These are phyloP conservation scores for Zea luxurians DNA, from an alignment of 176 grass and related monocot genomes.

Conservation along the genomic window DNA sequence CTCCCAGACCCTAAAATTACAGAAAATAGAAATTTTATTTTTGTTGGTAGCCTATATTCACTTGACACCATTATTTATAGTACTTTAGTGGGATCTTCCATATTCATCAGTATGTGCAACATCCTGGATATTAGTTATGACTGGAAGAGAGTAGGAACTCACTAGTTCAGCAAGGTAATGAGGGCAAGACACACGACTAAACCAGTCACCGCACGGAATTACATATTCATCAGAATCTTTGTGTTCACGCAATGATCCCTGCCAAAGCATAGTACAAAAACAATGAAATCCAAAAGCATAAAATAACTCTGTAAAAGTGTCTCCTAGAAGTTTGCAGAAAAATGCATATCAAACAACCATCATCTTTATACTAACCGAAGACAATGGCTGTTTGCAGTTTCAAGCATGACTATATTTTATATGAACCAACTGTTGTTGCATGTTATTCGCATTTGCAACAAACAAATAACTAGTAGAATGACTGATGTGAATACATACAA, in stretches of 20 bases:
- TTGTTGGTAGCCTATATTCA: constrained; percentile 8
- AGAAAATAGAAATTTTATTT: not conserved
- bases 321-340: not conserved
- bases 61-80: not conserved
- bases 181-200: constrained; percentile 75
- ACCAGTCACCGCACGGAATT: constrained; percentile 88
- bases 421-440: not conserved
- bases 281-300: constrained; percentile 27
- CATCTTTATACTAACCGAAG: constrained; percentile 2
- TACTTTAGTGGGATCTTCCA: not conserved
- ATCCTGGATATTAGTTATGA: constrained; percentile 25
- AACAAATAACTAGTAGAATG: constrained; percentile 17
- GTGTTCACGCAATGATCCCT: constrained; percentile 79
- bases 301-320: constrained; percentile 1
- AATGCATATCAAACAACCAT: constrained; percentile 8
- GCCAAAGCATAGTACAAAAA: constrained; percentile 39
- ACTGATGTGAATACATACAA: constrained; percentile 57
- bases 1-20: not conserved
- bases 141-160: constrained; percentile 36
- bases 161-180: constrained; percentile 97
- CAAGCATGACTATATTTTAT: not conserved
- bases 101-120: not conserved
- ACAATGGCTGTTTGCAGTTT: not conserved
- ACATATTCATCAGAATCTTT: constrained; percentile 82
- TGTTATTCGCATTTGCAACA: not conserved